Evolutionary conservation across 139 green algal species (phyloP), one percentile per base, ranked within the genome.

Genomic region (Chlorella ohadii): DNA sequence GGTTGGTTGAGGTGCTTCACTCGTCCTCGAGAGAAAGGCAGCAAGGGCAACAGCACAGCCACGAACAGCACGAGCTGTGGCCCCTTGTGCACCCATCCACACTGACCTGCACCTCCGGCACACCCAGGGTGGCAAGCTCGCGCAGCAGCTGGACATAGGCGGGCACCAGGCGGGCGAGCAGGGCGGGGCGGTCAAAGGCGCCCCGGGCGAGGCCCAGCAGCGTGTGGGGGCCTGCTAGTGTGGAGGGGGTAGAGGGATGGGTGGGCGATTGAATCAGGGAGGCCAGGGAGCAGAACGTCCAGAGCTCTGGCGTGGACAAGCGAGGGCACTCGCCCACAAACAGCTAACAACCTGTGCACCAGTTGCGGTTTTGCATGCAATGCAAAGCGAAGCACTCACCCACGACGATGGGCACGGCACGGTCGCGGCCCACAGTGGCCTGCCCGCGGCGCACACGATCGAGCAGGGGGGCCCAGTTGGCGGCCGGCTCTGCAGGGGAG

Each of bases 391-490:
- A 73, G 66, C 22, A 75, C 89, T 66, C 51, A 94, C 92, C 93
- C 15, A 98, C 83, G 4, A 98, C 36, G 23, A 98, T 94, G 39
- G 95, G 95, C 51, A 98, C 87, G 0, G 95, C 95, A 31, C 77
- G 56, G 3, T 90, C 88, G 39, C 82, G 86, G 57, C 95, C 94
- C 51, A 98, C 70, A 19, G 76, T 81, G 15, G 77, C 84, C 85
- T 97, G 94, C 27, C 90, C 92, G 2, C 92, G 88, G 57, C 87
- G 81, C 33, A 94, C 89, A 66, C 92, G 91, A 80, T 93, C 92
- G 4, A 96, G 76, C 67, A 96, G 65, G 31, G 56, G 36, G 0
- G 70, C 39, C 51, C 92, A 94, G 88, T 98, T 84, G 39, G 91
- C 83, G 38, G 77, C 59, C 19, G 90, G 85, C 27, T 82, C 59